Conservation (phyloP, 192 early-diverging fungal genomes). For the Coemansia sp. region DNA sequence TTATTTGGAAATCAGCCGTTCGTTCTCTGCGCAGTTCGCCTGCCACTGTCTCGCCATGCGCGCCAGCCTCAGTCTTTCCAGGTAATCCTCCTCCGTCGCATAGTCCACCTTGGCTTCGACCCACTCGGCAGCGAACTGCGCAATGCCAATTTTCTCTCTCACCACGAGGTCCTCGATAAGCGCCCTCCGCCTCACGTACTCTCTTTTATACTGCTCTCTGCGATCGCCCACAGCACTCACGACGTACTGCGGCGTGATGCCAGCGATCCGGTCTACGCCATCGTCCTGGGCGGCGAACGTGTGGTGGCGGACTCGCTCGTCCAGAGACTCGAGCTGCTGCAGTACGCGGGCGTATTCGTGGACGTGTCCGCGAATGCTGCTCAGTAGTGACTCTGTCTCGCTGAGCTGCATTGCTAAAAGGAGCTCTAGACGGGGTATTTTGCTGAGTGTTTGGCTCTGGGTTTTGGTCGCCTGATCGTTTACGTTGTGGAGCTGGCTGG, state of each 20-base stretch:
- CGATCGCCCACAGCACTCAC: neutral
- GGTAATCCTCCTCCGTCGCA: constrained; percentile 16
- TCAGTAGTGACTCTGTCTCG: neutral
- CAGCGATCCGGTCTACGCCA: constrained; percentile 3
- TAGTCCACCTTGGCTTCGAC: constrained; percentile 5
- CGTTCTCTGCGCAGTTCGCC: constrained; percentile 8
- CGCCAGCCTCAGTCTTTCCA: constrained; percentile 15
- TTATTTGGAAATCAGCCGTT: neutral
- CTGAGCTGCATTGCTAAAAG: neutral
- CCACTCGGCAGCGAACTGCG: constrained; percentile 8
- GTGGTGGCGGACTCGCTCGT: neutral
- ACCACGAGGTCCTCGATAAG: neutral
- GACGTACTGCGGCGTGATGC: constrained; percentile 15
- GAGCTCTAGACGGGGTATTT: neutral
- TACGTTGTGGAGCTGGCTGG: constrained; percentile 7
- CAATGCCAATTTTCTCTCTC: neutral
- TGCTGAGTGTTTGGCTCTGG: neutral
- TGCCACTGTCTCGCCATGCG: constrained; percentile 20
- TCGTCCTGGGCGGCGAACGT: neutral
- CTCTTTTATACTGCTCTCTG: neutral
- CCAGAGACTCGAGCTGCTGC: neutral
- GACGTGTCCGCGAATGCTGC: neutral
- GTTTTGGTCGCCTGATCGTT: constrained; percentile 3
- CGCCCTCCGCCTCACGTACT: constrained; percentile 1
- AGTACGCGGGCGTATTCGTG: neutral